These are phyloP conservation scores for Bryopsis sp. DNA, from an alignment of 139 green algal species.

Conservation along the genomic window DNA sequence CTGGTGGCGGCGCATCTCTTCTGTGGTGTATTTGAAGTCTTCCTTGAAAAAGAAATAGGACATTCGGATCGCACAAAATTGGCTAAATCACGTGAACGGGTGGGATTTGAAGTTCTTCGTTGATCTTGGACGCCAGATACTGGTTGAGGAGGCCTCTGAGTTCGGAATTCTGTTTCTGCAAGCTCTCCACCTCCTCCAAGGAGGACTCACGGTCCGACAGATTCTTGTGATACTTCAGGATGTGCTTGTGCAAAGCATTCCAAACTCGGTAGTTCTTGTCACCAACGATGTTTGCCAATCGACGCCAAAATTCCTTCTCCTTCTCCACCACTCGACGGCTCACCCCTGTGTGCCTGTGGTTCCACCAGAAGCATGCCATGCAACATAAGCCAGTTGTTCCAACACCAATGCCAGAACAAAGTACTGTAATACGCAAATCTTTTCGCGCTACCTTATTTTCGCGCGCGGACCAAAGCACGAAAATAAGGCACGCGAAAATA, in stretches of 20 bases:
- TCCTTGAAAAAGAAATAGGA: no score
- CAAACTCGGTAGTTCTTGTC: slow-evolving; percentile 48
- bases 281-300: slow-evolving; percentile 28
- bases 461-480: no score
- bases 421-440: no score
- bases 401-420: no score
- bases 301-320: slow-evolving; percentile 42
- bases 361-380: neutral
- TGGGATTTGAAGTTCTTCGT: slow-evolving; percentile 59
- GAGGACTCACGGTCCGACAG: slow-evolving; percentile 34
- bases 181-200: slow-evolving; percentile 37
- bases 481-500: no score
- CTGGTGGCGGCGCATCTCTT: no score
- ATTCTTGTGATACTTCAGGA: slow-evolving; percentile 52
- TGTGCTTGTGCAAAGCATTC: slow-evolving; percentile 50
- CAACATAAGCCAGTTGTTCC: no score
- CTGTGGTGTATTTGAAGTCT: no score
- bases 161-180: slow-evolving; percentile 66
- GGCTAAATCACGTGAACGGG: slow-evolving; percentile 44
- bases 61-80: no score
- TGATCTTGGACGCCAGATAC: slow-evolving; percentile 59
- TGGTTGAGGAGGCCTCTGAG: slow-evolving; percentile 64
- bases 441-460: no score
- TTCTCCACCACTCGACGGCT: slow-evolving; percentile 27
- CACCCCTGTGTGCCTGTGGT: slow-evolving; percentile 13